Conservation (phyloP, 1,139 yeast species). For the Yamadazyma sp. region DNA sequence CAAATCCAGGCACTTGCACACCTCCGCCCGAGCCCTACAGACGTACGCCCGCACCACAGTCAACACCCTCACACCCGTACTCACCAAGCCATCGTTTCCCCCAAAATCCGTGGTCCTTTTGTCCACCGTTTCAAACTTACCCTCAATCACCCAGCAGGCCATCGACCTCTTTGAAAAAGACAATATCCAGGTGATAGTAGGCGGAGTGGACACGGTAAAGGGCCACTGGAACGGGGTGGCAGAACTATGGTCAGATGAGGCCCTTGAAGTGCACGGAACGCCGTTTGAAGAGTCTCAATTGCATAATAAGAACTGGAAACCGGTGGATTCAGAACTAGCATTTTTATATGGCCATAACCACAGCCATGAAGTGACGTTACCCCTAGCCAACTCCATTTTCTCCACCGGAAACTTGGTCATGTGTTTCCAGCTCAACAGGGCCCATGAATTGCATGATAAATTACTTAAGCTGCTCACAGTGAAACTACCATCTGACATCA, state of each 20-base stretch:
- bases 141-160: conserved; percentile 32
- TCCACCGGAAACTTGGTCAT: conserved; percentile 37
- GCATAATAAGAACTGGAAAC: conserved; percentile 37
- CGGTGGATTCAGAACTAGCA: conserved; percentile 25
- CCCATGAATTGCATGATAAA: conserved; percentile 11
- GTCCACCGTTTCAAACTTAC: conserved; percentile 46
- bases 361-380: conserved; percentile 20
- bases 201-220: conserved; percentile 50
- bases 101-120: conserved; percentile 31
- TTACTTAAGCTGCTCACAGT: conserved; percentile 30
- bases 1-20: conserved; percentile 7
- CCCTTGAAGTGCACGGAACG: conserved; percentile 21
- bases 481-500: conserved; percentile 20
- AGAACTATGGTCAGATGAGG: conserved; percentile 47
- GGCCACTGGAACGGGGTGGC: conserved; percentile 44
- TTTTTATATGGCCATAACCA: conserved; percentile 18
- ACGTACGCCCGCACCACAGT: conserved; percentile 11
- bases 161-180: conserved; percentile 25
- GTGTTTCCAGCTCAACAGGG: conserved; percentile 34
- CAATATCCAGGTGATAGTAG: conserved; percentile 44
- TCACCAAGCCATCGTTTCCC: conserved; percentile 17
- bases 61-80: conserved; percentile 17
- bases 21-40: neutral
- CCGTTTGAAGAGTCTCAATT: conserved; percentile 23
- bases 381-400: conserved; percentile 43